A percentile compares a stretch with the other conserved stretches of the same genome.
Conservation (phyloP, 164 flowering plant genomes). For the Liriodendron chinense region DNA sequence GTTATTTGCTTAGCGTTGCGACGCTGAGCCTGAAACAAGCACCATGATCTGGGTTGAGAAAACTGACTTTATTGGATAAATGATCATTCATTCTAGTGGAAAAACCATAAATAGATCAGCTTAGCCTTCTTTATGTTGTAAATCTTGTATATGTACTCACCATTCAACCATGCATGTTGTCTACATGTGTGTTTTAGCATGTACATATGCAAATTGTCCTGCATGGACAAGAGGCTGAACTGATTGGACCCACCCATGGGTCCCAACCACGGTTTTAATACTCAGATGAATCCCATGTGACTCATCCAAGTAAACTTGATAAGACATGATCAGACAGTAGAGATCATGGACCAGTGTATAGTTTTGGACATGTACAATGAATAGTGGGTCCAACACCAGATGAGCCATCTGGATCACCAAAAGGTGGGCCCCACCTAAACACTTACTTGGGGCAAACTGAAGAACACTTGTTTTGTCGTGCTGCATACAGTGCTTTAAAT, state of each 20-base stretch:
- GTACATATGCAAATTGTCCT: too few relatives aligned
- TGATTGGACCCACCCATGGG: too few relatives aligned
- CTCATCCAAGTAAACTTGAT: too few relatives aligned
- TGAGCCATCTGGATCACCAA: not conserved
- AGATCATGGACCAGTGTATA: too few relatives aligned
- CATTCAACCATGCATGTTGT: not conserved
- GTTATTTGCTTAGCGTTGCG: constrained; percentile 18
- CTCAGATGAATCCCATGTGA: too few relatives aligned
- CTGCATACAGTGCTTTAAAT: too few relatives aligned
- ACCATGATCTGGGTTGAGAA: not conserved
- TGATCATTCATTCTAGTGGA: not conserved
- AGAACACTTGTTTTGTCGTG: not conserved
- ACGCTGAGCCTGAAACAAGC: constrained; percentile 27
- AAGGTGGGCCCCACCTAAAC: not conserved
- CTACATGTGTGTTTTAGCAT: not conserved
- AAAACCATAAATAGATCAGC: too few relatives aligned
- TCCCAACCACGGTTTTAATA: too few relatives aligned
- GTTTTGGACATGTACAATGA: too few relatives aligned
- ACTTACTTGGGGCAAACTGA: not conserved
- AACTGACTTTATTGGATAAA: too few relatives aligned
- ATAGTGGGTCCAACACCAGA: not conserved
- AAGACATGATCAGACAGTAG: too few relatives aligned
- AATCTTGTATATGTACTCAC: not conserved
- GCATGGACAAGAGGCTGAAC: too few relatives aligned
- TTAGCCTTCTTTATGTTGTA: not conserved